Percentiles rank a stretch among this genome's conserved stretches.
Evolutionary conservation across 179 eudicot genomes (phyloP).

Genomic region (Silene vulgaris): DNA sequence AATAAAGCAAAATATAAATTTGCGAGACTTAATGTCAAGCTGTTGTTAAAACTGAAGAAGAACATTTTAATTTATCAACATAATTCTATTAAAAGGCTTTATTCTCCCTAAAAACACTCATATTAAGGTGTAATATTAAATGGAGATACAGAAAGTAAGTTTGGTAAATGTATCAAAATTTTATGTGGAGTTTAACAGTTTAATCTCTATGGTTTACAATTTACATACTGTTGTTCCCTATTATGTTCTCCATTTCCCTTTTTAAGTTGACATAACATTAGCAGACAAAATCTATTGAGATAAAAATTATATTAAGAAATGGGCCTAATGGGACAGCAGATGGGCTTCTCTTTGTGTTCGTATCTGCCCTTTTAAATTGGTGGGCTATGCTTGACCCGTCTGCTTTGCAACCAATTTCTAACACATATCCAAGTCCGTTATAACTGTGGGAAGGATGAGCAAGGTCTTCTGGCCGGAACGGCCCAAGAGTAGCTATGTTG

Average conservation of each 20-base stretch:
- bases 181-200: neutral
- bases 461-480: neutral
- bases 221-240: neutral
- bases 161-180: too few species aligned
- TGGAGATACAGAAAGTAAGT: too few species aligned
- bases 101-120: neutral
- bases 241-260: neutral
- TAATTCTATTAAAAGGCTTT: neutral
- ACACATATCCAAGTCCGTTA: neutral
- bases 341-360: neutral
- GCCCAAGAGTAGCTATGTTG: neutral
- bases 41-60: neutral
- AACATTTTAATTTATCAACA: neutral
- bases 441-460: neutral
- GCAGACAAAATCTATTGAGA: neutral
- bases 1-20: neutral
- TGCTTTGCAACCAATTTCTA: neutral
- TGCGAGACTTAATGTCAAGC: neutral
- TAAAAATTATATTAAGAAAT: neutral
- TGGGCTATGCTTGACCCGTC: neutral
- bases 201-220: neutral
- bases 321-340: neutral
- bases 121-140: neutral
- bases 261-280: neutral
- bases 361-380: neutral